A percentile compares a stretch with the other conserved stretches of the same genome.
Evolutionary conservation across 139 green algal species (phyloP).

Genomic region (Zygnema cylindricum): DNA sequence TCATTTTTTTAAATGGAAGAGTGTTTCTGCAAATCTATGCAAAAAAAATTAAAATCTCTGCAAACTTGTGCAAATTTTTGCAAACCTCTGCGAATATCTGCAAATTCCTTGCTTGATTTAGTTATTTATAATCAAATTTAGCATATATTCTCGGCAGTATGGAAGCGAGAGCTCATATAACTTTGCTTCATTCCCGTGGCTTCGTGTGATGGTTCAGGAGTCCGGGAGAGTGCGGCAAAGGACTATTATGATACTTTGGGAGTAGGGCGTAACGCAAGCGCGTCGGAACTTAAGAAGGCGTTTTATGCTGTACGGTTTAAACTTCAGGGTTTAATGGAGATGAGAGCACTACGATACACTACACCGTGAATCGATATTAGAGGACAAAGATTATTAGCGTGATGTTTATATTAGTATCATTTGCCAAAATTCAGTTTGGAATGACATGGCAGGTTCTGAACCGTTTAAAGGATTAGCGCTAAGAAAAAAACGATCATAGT

Average conservation of each 20-base stretch:
- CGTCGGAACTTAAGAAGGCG: slow-evolving; percentile 28
- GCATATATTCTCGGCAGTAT: not conserved
- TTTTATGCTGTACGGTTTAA: slow-evolving; percentile 29
- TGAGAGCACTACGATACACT: too few relatives aligned
- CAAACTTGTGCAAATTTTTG: not conserved
- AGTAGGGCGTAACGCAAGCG: not conserved
- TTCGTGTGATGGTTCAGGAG: not conserved
- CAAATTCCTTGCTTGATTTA: not conserved
- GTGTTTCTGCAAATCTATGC: not conserved
- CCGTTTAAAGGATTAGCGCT: too few relatives aligned
- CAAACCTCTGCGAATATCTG: not conserved
- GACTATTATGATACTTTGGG: slow-evolving; percentile 17
- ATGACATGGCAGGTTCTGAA: too few relatives aligned
- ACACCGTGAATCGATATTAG: too few relatives aligned
- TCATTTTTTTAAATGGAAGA: not conserved
- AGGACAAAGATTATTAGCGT: too few relatives aligned
- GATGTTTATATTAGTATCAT: too few relatives aligned
- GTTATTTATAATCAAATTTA: not conserved
- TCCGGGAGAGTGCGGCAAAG: not conserved
- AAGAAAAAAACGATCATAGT: too few relatives aligned
- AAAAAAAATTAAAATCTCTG: not conserved
- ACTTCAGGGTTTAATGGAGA: too few relatives aligned
- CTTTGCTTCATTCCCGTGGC: not conserved
- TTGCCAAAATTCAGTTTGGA: too few relatives aligned
- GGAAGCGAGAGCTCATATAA: not conserved